Evolutionary conservation across 2,329 filamentous ascomycete genomes (phyloP).

Genomic region (Chrysoporthe austroafricana): DNA sequence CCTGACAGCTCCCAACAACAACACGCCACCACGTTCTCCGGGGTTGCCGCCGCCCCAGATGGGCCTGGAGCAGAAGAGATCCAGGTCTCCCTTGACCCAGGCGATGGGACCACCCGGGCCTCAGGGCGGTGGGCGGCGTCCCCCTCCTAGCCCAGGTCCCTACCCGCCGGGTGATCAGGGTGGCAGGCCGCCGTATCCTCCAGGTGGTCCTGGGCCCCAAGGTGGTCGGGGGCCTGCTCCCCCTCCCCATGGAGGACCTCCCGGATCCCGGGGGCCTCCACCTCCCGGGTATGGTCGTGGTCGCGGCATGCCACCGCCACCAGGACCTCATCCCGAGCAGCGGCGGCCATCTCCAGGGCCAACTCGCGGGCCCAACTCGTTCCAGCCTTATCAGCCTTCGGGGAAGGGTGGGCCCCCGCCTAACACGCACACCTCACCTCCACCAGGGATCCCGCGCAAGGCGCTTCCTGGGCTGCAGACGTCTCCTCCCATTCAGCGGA

Average conservation of each 20-base stretch:
- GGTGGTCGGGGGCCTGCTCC: conserved; percentile 20
- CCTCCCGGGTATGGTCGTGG: conserved; percentile 31
- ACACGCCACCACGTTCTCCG: conserved; percentile 40
- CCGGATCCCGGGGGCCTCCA: conserved; percentile 33
- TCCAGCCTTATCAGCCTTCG: conserved; percentile 18
- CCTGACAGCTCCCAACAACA: conserved; percentile 46
- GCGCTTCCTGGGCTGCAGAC: conserved; percentile 23
- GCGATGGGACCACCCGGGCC: conserved; percentile 37
- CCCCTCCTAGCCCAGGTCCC: conserved; percentile 37
- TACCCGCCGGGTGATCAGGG: conserved; percentile 37
- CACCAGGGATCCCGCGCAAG: conserved; percentile 23
- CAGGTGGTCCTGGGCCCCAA: conserved; percentile 20
- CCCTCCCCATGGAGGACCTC: conserved; percentile 31
- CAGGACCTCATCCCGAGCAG: conserved; percentile 24
- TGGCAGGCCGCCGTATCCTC: conserved; percentile 25
- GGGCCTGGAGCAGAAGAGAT: conserved; percentile 45
- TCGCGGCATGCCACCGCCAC: conserved; percentile 33
- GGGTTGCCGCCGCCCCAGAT: conserved; percentile 47
- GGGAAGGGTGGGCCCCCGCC: conserved; percentile 18
- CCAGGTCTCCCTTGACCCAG: conserved; percentile 50
- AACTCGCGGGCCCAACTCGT: conserved; percentile 18
- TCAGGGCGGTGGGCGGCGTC: conserved; percentile 25
- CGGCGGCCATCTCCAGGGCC: conserved; percentile 23
- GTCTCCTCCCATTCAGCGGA: conserved; percentile 51
- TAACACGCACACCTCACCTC: conserved; percentile 21